phyloP scores from a whole-genome alignment of 2,329 filamentous ascomycete genomes.

The Colletotrichum phormii region DNA sequence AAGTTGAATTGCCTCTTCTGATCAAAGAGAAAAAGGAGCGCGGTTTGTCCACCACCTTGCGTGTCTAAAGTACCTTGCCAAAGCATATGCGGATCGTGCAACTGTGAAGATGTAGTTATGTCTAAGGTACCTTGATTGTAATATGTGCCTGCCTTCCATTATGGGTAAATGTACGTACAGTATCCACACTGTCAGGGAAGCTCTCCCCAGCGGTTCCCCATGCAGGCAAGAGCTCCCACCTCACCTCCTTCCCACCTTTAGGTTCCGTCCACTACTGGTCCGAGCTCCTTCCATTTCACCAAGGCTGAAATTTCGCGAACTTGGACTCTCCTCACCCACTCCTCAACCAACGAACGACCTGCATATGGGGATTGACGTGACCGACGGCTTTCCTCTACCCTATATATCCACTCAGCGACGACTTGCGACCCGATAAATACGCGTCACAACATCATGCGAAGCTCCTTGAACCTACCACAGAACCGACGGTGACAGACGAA shows the following conservation, averaged over 20 bases:
- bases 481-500: constrained; percentile 36
- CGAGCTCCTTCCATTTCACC: constrained; percentile 26
- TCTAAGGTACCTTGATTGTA: too few species aligned
- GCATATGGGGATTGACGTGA: neutral
- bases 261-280: constrained; percentile 9
- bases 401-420: neutral
- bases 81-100: too few species aligned
- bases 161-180: neutral
- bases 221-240: neutral
- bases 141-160: too few species aligned
- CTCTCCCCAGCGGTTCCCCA: neutral
- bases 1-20: neutral
- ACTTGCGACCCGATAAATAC: constrained; percentile 11
- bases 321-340: neutral
- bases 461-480: constrained; percentile 4
- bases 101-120: too few species aligned
- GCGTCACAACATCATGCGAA: constrained; percentile 33
- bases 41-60: too few species aligned
- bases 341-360: neutral
- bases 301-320: constrained; percentile 34
- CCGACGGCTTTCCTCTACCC: neutral
- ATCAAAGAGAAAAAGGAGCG: too few species aligned
- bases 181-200: constrained; percentile 10
- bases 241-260: neutral
- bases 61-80: too few species aligned